Evolutionary conservation across 2,329 filamentous ascomycete genomes (phyloP), one percentile per base, ranked within the genome.

Genomic region (Elsinoe arachidis): DNA sequence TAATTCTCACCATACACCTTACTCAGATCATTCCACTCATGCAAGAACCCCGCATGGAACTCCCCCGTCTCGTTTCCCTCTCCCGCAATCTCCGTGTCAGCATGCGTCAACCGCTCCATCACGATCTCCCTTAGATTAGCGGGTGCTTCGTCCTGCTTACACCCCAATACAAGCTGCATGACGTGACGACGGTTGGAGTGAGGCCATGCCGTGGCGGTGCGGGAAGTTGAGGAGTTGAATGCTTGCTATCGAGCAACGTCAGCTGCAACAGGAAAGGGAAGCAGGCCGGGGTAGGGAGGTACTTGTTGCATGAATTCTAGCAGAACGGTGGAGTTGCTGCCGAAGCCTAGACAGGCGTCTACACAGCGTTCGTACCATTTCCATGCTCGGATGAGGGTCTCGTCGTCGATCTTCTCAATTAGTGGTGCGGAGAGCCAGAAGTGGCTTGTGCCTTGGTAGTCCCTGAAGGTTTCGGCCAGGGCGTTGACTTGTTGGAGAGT

Each of bases 291-390:
- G 17, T 23, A 44, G 2, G 19, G 5, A 19, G 56, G 34, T 33
- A 65, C 63, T 55, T 60, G 57, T 51, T 67, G 66, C 64, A 67
- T 67, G 53, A 67, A 63, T 41, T 68, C 66, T 7, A 68, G 57
- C 2, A 68, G 43, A 2, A 68, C 62, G 0, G 62, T 62, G 5
- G 62, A 64, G 7, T 65, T 65, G 9, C 53, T 55, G 0, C 61
- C 62, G 30, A 68, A 61, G 1, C 59, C 63, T 1, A 38, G 35
- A 38, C 63, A 58, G 5, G 59, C 14, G 1, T 62, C 54, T 9
- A 64, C 44, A 30, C 57, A 56, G n/a, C 64, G 60, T 34, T 64
- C 61, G 19, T 65, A 66, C 67, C 66, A 68, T 39, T 67, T 61
- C 62, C 62, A 67, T 2, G 63, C 61, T 26, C 66, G 58, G 3